These are phyloP conservation scores for Pyronema omphalodes DNA, from an alignment of 495 filamentous ascomycete genomes.

Conservation along the genomic window DNA sequence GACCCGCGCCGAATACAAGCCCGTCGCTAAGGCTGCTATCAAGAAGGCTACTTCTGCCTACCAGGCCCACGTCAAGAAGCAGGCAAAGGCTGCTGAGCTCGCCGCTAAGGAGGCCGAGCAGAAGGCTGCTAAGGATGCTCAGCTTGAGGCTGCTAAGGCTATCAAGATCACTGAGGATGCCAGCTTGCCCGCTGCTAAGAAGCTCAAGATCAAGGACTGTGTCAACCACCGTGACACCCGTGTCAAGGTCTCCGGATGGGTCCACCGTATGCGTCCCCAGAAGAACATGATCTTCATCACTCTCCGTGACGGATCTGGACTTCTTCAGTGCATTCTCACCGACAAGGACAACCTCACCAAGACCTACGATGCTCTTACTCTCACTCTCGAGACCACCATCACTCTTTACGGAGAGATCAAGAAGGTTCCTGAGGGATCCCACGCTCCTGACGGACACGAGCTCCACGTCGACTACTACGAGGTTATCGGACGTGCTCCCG, in stretches of 20 bases:
- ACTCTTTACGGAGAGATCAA: slow-evolving; percentile 77
- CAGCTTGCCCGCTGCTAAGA: slow-evolving; percentile 57
- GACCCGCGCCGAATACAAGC: slow-evolving; percentile 41
- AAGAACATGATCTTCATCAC: slow-evolving; percentile 80
- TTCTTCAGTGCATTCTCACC: slow-evolving; percentile 66
- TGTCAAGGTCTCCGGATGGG: slow-evolving; percentile 67
- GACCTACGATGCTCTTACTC: slow-evolving; percentile 76
- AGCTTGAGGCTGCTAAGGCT: slow-evolving; percentile 58
- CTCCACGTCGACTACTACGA: slow-evolving; percentile 87
- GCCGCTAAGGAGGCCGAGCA: slow-evolving; percentile 40
- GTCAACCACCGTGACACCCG: slow-evolving; percentile 48
- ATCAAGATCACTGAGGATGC: slow-evolving; percentile 63
- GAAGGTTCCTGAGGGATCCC: slow-evolving; percentile 56
- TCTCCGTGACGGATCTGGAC: slow-evolving; percentile 73
- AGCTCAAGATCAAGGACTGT: slow-evolving; percentile 54
- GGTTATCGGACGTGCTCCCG: slow-evolving; percentile 66
- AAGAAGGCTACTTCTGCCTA: slow-evolving; percentile 49
- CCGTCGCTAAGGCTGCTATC: slow-evolving; percentile 46
- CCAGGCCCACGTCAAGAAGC: slow-evolving; percentile 42
- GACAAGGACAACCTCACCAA: slow-evolving; percentile 58
- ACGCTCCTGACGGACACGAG: slow-evolving; percentile 75
- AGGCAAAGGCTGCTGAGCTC: slow-evolving; percentile 31
- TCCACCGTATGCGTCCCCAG: slow-evolving; percentile 68
- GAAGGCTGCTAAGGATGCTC: slow-evolving; percentile 29
- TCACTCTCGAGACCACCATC: slow-evolving; percentile 79